Evolutionary conservation across 495 filamentous ascomycete species (phyloP), one percentile per base, ranked within the genome.

Genomic region (Cercophora newfieldiana): DNA sequence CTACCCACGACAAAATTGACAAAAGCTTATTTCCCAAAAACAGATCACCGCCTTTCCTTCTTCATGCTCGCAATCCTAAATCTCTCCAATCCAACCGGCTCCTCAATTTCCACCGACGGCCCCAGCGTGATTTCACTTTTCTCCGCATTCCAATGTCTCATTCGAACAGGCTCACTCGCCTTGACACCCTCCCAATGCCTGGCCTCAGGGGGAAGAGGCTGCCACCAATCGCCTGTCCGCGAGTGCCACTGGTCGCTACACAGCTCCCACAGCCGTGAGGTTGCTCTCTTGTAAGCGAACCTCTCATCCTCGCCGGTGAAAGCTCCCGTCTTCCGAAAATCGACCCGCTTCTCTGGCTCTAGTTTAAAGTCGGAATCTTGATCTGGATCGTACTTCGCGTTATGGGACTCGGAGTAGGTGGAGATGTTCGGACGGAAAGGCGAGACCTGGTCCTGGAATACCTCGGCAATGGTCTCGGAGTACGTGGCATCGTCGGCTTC

Each of bases 381-480:
- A 68, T 83, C 82, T 1, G 78, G 76, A 60, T 81, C 71, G 64
- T 83, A 80, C 33, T 74, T 75, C 29, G 76, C 74, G 51, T 77
- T 76, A 21, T 51, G 66, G 12, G 78, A 74, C 55, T 78, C 76
- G 0, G 71, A 72, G 68, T 88, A 87, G 1, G 78, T 78, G 0
- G 88, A 85, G n/a, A 90, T 80, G 71, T 92, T 92, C 4, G 90
- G 89, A 5, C 89, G 79, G 74, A 92, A 91, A 8, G 89, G 89
- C 0, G 87, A 85, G 26, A 84, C 84, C 22, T 83, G 79, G 69
- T 92, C 88, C 71, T 91, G 88, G 72, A 89, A 90, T 26, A 87
- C 84, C 67, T 91, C 88, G 21, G 89, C 82, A 25, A 90, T 82
- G 5, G 88, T 90, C 71, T 92, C 89, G 18, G 87, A 78, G 69